Base-by-base conservation (phyloP, 176 grass and related monocot genomes). In the Oryza australiensis region DNA sequence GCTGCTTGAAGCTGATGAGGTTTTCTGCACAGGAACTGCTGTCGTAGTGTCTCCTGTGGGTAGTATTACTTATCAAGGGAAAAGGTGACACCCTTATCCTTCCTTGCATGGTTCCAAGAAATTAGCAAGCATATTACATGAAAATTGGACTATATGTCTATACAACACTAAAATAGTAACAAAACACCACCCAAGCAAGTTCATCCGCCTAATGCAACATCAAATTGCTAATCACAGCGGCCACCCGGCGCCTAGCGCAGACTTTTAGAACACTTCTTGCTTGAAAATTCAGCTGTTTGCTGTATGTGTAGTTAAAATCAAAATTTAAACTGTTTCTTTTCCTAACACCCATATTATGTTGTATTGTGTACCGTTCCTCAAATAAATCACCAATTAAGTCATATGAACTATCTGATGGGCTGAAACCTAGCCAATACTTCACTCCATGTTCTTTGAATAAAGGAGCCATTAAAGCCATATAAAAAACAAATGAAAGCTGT, bases 1-100 rank as follows among this genome's bases (percentile, higher is more conserved):
- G 55, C 49, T 97, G 48, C 88, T 97, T 60, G 92, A 93, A 60
- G 92, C 95, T 26, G 92, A 97, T 82, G 95, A 97, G 86, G 95
- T 94, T 14, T 97, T 97, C 80, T 97, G 95, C 74, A 92, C 95
- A 1, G 92, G 95, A 80, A 93, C 95, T 7, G 95, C 95, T 72
- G 90, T 97, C 26, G 92, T 97, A 15, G 85, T 97, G 29, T 94
- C 95, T 41, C 90, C 95, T 43, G 95, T 97, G 67, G 95, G 95
- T 63, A 93, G 95, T 73, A 94, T 97, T 65, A 97, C 92, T 68
- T 97, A 92, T 29, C 90, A 91, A 78, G 92, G 90, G 40, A 97
- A 89, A 85, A 92, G 92, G 92, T 94, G 32, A 82, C 46, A 45
- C 35, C 41, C 60, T 26, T 71, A 4, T 81, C 38, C 38, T 70